These are phyloP conservation scores for Capsicum baccatum DNA, from an alignment of 257 asterid genomes.

Conservation along the genomic window DNA sequence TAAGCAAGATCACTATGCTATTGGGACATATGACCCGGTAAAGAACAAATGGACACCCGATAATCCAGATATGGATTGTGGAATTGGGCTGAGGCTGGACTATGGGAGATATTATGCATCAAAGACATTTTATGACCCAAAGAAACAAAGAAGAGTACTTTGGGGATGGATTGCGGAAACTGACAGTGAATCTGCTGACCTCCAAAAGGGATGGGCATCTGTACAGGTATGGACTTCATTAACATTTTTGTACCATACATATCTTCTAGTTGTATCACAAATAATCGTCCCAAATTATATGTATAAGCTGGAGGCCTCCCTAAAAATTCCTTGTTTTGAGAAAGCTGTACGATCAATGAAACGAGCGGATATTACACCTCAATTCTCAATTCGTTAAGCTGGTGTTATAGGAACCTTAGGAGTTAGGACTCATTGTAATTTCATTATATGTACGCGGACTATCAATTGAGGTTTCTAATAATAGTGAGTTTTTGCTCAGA, in stretches of 20 bases:
- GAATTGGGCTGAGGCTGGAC: conserved; percentile 65
- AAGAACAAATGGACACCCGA: conserved; percentile 72
- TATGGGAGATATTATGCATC: conserved; percentile 82
- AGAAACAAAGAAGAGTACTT: conserved; percentile 61
- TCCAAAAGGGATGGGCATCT: conserved; percentile 73
- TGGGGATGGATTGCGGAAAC: conserved; percentile 90
- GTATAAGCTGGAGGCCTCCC: no score
- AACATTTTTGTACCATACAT: neutral
- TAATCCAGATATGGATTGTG: conserved; percentile 66
- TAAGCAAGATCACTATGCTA: conserved; percentile 63
- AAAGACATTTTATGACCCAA: conserved; percentile 74
- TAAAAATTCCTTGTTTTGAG: no score
- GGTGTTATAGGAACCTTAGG: neutral
- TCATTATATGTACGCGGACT: neutral
- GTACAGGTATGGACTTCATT: conserved; percentile 53
- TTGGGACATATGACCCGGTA: conserved; percentile 65
- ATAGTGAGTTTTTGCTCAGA: no score
- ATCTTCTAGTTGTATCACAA: neutral
- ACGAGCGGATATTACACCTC: neutral
- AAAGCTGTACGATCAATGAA: neutral
- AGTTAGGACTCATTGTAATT: neutral
- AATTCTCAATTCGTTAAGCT: neutral
- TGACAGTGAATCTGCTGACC: conserved; percentile 61
- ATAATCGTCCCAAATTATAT: neutral
- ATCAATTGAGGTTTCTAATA: no score